Conservation (phyloP, 2,329 filamentous ascomycete genomes). For the Penicillium sp. region DNA sequence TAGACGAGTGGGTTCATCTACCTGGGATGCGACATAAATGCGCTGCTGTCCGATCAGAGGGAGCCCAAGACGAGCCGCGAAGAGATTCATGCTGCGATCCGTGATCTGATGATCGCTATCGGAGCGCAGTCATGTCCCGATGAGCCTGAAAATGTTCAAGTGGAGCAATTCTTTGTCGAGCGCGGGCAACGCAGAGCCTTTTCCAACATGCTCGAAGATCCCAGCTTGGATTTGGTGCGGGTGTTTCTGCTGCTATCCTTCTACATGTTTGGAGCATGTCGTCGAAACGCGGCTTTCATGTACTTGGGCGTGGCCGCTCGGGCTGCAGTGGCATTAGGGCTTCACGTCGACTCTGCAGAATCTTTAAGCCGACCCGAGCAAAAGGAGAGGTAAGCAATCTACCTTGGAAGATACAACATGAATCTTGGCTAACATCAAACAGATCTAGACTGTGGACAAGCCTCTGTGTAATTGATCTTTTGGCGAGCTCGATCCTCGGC, state of each 20-base stretch:
- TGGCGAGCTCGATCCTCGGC: slow-evolving; percentile 53
- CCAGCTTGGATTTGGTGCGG: slow-evolving; percentile 55
- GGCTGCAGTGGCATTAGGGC: slow-evolving; percentile 58
- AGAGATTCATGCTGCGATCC: slow-evolving; percentile 33
- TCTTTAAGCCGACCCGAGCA: slow-evolving; percentile 17
- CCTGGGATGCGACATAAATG: slow-evolving; percentile 34
- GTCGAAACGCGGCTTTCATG: slow-evolving; percentile 63
- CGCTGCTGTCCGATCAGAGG: slow-evolving; percentile 8
- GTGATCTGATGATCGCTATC: slow-evolving; percentile 54
- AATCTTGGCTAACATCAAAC: slow-evolving; percentile 4
- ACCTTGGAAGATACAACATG: not conserved
- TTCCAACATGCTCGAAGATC: slow-evolving; percentile 55
- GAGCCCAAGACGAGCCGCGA: slow-evolving; percentile 22
- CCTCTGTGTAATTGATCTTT: slow-evolving; percentile 50
- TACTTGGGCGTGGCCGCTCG: slow-evolving; percentile 62
- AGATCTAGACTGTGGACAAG: slow-evolving; percentile 52
- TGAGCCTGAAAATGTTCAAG: slow-evolving; percentile 31
- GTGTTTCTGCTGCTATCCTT: slow-evolving; percentile 60
- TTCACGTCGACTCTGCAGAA: slow-evolving; percentile 44
- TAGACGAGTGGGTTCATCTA: slow-evolving; percentile 48
- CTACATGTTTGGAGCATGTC: slow-evolving; percentile 61
- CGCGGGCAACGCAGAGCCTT: slow-evolving; percentile 53
- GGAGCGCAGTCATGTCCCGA: slow-evolving; percentile 52
- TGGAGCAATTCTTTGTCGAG: slow-evolving; percentile 47
- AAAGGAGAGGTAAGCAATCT: slow-evolving; percentile 7